These are phyloP conservation scores for Filosporella fistucella DNA, from an alignment of 495 filamentous ascomycete species.

Conservation along the genomic window DNA sequence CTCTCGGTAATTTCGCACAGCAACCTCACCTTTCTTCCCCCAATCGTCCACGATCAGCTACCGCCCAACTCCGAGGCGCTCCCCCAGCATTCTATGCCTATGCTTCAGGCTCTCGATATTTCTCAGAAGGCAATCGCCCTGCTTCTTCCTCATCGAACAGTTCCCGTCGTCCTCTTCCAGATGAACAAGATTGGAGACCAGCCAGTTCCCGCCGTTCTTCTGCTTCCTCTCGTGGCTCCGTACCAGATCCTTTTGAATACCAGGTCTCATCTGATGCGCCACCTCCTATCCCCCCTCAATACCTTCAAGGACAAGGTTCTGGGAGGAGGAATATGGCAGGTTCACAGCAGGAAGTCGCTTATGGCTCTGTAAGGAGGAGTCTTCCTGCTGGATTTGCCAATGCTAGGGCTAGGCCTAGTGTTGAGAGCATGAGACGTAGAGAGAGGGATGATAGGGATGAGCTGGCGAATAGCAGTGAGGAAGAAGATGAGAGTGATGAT, in stretches of 20 bases:
- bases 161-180: constrained; percentile 20
- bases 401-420: constrained; percentile 18
- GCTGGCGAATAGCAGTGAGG: constrained; percentile 12
- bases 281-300: constrained; percentile 22
- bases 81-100: constrained; percentile 9
- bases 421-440: not conserved
- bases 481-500: constrained; percentile 28
- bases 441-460: constrained; percentile 16
- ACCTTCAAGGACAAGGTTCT: constrained; percentile 21
- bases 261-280: constrained; percentile 19
- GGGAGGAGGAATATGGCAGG: constrained; percentile 1
- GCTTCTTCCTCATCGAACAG: constrained; percentile 23
- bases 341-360: constrained; percentile 19
- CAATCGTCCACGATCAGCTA: constrained; percentile 22
- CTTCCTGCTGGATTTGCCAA: constrained; percentile 18
- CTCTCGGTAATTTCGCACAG: constrained; percentile 18
- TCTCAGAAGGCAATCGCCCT: constrained; percentile 21
- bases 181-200: constrained; percentile 24
- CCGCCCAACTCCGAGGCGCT: constrained; percentile 16
- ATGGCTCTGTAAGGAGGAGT: constrained; percentile 22
- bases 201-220: constrained; percentile 20
- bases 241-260: constrained; percentile 24
- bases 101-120: constrained; percentile 11
- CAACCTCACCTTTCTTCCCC: constrained; percentile 26
- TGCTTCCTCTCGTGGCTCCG: constrained; percentile 9